phyloP scores from a whole-genome alignment of 192 early-diverging fungal genomes.

The Coemansia javaensis region DNA sequence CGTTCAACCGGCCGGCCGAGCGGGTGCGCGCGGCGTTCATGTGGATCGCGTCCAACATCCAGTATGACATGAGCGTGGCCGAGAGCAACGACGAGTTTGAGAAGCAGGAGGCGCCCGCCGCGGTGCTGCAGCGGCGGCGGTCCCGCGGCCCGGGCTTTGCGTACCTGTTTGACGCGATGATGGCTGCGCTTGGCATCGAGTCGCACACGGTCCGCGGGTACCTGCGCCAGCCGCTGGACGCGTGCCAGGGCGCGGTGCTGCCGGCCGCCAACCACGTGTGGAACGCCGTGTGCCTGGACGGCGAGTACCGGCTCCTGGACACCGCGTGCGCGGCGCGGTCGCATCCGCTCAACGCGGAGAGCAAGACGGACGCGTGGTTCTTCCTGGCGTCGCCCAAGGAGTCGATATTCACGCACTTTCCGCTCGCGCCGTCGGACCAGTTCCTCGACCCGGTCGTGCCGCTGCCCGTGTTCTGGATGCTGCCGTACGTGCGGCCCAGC shows the following conservation, averaged over 20 bases:
- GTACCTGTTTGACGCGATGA: constrained; percentile 49
- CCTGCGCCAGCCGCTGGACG: constrained; percentile 46
- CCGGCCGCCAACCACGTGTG: constrained; percentile 52
- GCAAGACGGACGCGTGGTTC: constrained; percentile 40
- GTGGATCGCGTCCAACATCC: constrained; percentile 67
- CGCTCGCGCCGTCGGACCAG: constrained; percentile 26
- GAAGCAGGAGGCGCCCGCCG: constrained; percentile 37
- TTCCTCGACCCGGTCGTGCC: constrained; percentile 49
- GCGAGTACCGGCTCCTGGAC: constrained; percentile 50
- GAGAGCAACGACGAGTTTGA: constrained; percentile 42
- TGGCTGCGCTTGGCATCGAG: constrained; percentile 46
- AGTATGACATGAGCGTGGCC: constrained; percentile 37
- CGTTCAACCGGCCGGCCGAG: constrained; percentile 56
- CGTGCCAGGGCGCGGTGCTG: constrained; percentile 35
- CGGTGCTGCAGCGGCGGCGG: constrained; percentile 43
- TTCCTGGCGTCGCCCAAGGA: constrained; percentile 50
- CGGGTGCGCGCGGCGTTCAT: constrained; percentile 62
- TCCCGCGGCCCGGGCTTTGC: constrained; percentile 51
- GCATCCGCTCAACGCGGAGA: constrained; percentile 41
- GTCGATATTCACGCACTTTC: constrained; percentile 49
- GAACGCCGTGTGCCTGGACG: constrained; percentile 50
- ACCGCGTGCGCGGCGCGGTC: constrained; percentile 43
- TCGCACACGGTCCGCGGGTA: constrained; percentile 46
- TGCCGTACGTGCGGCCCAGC: constrained; percentile 47
- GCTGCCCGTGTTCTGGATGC: constrained; percentile 50